Evolutionary conservation across 495 filamentous ascomycete species (phyloP).

Genomic region (Penicillium arizonense): DNA sequence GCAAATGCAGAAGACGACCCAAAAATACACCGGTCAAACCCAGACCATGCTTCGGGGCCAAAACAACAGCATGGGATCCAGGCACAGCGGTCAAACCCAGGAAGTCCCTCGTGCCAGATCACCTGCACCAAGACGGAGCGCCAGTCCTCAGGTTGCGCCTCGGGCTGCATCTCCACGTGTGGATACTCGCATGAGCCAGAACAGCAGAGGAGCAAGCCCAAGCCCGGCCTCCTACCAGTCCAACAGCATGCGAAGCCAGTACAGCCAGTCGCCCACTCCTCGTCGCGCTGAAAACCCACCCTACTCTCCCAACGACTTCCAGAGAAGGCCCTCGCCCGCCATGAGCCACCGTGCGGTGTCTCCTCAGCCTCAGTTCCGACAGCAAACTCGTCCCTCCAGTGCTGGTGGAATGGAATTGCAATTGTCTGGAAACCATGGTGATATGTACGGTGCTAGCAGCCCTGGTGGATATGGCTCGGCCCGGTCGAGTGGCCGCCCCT

Average conservation of each 20-base stretch:
- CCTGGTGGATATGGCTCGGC: slow-evolving; percentile 56
- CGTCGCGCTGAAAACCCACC: slow-evolving; percentile 57
- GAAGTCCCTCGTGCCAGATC: slow-evolving; percentile 47
- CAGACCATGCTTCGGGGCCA: slow-evolving; percentile 72
- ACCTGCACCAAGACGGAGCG: slow-evolving; percentile 54
- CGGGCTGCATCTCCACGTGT: slow-evolving; percentile 34
- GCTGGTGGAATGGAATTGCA: slow-evolving; percentile 78
- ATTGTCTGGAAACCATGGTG: slow-evolving; percentile 56
- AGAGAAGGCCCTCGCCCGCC: slow-evolving; percentile 54
- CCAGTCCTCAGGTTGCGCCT: slow-evolving; percentile 51
- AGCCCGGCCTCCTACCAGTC: slow-evolving; percentile 39
- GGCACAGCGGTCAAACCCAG: slow-evolving; percentile 26
- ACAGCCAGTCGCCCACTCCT: slow-evolving; percentile 39
- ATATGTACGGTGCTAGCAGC: slow-evolving; percentile 43
- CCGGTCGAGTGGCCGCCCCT: slow-evolving; percentile 46
- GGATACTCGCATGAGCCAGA: slow-evolving; percentile 41
- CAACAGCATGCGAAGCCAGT: slow-evolving; percentile 39
- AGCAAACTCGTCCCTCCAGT: slow-evolving; percentile 63
- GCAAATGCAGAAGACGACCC: slow-evolving; percentile 90
- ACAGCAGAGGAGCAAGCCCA: slow-evolving; percentile 35
- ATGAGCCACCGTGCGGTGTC: slow-evolving; percentile 49
- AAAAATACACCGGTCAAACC: slow-evolving; percentile 80
- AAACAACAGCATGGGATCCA: slow-evolving; percentile 29
- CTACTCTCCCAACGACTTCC: slow-evolving; percentile 50
- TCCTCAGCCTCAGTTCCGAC: slow-evolving; percentile 55